These are phyloP conservation scores for Alternaria sp. DNA, from an alignment of 2,329 filamentous ascomycete species.

Conservation along the genomic window DNA sequence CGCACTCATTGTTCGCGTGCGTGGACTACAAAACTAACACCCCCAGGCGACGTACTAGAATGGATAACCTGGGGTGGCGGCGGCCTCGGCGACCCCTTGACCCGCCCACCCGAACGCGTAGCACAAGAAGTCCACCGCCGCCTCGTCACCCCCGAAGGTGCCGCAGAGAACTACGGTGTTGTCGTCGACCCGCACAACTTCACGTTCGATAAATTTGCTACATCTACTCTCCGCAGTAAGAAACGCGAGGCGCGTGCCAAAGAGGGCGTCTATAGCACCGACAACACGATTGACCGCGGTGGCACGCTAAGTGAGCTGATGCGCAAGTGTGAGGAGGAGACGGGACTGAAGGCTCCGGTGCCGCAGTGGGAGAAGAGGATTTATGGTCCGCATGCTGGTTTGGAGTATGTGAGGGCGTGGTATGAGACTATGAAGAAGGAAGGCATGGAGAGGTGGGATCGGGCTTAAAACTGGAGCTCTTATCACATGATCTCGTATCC, in stretches of 20 bases:
- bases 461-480: no score
- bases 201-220: conserved; percentile 47
- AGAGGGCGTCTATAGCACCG: conserved; percentile 19
- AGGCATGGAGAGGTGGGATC: conserved; percentile 32
- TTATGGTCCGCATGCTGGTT: conserved; percentile 55
- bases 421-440: conserved; percentile 47
- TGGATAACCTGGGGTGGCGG: conserved; percentile 60
- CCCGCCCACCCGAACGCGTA: conserved; percentile 52
- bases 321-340: conserved; percentile 49
- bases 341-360: conserved; percentile 51
- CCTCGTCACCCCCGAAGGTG: conserved; percentile 54
- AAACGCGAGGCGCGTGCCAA: conserved; percentile 37
- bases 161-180: conserved; percentile 55
- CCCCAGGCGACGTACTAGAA: conserved; percentile 55
- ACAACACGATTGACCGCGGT: conserved; percentile 53
- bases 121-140: conserved; percentile 55
- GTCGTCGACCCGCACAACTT: conserved; percentile 49
- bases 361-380: conserved; percentile 55
- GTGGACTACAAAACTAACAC: not conserved
- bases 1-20: not conserved
- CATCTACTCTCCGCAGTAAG: conserved; percentile 42
- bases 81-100: conserved; percentile 56
- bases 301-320: conserved; percentile 51
- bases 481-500: no score
- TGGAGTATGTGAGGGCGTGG: conserved; percentile 55